phyloP scores from a whole-genome alignment of 179 eudicot genomes.

The Carnegiea gigantea region DNA sequence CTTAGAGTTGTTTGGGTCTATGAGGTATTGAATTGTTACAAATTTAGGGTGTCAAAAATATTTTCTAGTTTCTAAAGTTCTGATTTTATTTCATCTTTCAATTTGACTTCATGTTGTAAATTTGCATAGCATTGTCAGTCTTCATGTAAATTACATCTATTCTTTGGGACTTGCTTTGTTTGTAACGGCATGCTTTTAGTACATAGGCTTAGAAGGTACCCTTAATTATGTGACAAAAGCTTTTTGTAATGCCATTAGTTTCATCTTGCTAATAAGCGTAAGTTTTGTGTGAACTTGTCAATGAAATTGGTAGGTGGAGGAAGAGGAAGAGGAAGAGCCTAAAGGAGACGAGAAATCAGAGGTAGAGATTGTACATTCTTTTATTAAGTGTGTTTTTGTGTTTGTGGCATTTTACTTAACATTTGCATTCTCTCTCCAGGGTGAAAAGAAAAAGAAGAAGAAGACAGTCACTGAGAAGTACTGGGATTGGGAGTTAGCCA shows the following conservation, averaged over 20 bases:
- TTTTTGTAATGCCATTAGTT: not conserved
- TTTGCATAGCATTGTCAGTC: not conserved
- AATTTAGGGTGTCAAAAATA: not conserved
- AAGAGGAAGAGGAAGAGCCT: slow-evolving; percentile 90
- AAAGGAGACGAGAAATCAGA: slow-evolving; percentile 81
- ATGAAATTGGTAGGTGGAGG: slow-evolving; percentile 66
- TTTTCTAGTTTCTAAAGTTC: not conserved
- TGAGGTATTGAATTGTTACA: not conserved
- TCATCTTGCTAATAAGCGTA: not conserved
- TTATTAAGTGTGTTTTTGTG: not conserved
- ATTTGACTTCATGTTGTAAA: not conserved
- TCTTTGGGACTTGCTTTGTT: not conserved
- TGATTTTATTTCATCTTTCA: not conserved
- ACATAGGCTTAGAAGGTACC: not conserved
- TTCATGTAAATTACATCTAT: not conserved
- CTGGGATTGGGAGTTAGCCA: slow-evolving; percentile 96
- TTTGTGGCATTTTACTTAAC: not conserved
- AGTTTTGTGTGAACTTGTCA: not conserved
- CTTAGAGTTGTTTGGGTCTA: not conserved
- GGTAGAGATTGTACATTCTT: slow-evolving; percentile 40
- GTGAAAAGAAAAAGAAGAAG: slow-evolving; percentile 60
- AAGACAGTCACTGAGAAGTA: slow-evolving; percentile 89
- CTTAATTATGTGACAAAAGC: not conserved
- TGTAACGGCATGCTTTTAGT: not conserved
- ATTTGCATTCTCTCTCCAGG: slow-evolving; percentile 36